Evolutionary conservation across 768 basidiomycete genomes (phyloP), one percentile per base, ranked within the genome.

Genomic region (Russula olivacea): DNA sequence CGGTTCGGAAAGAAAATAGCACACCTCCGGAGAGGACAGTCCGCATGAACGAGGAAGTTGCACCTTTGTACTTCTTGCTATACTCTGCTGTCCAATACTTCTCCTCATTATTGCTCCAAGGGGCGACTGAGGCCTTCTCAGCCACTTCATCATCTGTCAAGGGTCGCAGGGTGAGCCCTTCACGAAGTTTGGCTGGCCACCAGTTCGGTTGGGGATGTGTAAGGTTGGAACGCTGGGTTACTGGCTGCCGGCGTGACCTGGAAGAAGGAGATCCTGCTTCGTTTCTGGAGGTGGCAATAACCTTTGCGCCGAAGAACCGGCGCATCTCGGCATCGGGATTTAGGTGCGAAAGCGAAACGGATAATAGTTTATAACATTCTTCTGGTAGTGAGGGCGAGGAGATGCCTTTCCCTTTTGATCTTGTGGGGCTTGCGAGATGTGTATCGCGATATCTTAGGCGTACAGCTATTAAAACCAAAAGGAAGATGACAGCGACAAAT

Each of bases 71-170:
- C 59, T 82, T 83, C 68, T 85, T 87, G 69, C 86, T 86, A 69
- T 94, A 97, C 68, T 91, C 89, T 38, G 91, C 86, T 0, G 91
- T 91, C 86, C 89, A 97, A 85, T 91, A 91, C 67, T 80, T 87
- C 71, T 95, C 96, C 2, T 81, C 82, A 11, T 75, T 74, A 72
- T 66, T 79, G 74, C 40, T 69, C 73, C 67, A 71, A 30, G 56
- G 68, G 58, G 79, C 74, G 2, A 77, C 73, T 38, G 67, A 68
- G n/a, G 72, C 69, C 73, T 80, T 84, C 50, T 66, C 76, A 14
- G 70, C 57, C 0, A 79, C 63, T 68, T 93, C 91, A 1, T 80
- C 81, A 0, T 81, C 75, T 0, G 79, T 79, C 49, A 91, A 72
- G 7, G 76, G 71, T 6, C 86, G 78, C 50, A 89, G 79, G 0